Evolutionary conservation across 1,284 basidiomycete genomes (phyloP), one percentile per base, ranked within the genome.

Genomic region (Puccinia hordei): DNA sequence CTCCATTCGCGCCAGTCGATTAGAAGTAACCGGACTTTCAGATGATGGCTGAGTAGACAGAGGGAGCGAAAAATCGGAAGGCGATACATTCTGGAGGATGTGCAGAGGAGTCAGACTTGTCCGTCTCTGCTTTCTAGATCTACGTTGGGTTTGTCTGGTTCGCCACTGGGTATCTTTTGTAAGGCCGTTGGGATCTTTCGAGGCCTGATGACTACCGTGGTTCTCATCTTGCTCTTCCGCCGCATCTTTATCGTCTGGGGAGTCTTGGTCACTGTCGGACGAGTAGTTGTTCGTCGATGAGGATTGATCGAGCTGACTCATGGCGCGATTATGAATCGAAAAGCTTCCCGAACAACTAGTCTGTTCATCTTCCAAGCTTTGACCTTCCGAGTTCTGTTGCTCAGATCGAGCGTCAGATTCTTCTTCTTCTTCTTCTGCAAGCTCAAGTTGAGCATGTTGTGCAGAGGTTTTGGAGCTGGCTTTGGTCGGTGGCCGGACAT

Each of bases 401-500:
- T 73, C 33, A 55, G 51, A 73, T 57, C n/a, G 27, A 57, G 33
- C 44, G 24, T 73, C 71, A 30, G 71, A 73, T 53, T 27, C 51
- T 13, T 49, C 41, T 51, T 24, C 19, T 19, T 49, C 41, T 13
- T 41, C 41, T 65, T n/a, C n/a, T 35, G 27, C 27, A 22, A 71
- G 24, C 44, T 46, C 68, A 51, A 33, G 68, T 24, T 57, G 22
- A 27, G 55, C n/a, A 24, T 5, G 55, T n/a, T 24, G 22, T n/a
- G 22, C 55, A 27, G 24, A 27, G 5, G 55, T 27, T 27, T n/a
- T 24, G 38, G 4, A 12, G 27, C 33, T 4, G 27, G 6, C 2
- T 35, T 8, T 6, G 61, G 30, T 65, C 33, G n/a, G 30, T 69
- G 49, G 15, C 15, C 41, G 6, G 51, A n/a, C 51, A 30, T 1